Conservation (phyloP, 73 alveolate species). For the Urostyla sp. region DNA sequence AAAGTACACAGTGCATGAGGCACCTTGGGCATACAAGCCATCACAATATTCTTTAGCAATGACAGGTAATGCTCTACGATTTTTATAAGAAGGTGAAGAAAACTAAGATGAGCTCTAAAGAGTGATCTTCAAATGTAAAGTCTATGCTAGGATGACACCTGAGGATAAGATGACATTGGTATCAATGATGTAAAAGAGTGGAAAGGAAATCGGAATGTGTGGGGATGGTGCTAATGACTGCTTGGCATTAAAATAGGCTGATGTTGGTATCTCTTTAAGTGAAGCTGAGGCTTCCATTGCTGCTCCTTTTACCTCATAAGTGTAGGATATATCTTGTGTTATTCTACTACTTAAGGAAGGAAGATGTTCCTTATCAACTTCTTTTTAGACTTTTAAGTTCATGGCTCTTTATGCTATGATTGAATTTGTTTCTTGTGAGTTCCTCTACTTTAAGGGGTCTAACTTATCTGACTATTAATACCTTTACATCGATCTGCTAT, state of each 20-base stretch:
- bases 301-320: slow-evolving; percentile 90
- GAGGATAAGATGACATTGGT: slow-evolving; percentile 90
- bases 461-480: slow-evolving; percentile 56
- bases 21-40: neutral
- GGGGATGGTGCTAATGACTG: slow-evolving; percentile 98
- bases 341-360: slow-evolving; percentile 76
- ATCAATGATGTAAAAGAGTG: slow-evolving; percentile 67
- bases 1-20: neutral
- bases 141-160: slow-evolving; percentile 93
- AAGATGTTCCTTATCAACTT: slow-evolving; percentile 70
- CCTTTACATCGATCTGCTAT: slow-evolving; percentile 46
- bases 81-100: slow-evolving; percentile 37
- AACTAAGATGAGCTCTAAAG: slow-evolving; percentile 2
- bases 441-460: slow-evolving; percentile 58
- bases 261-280: slow-evolving; percentile 86
- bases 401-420: slow-evolving; percentile 77
- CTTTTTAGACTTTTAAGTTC: slow-evolving; percentile 68
- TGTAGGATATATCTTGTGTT: slow-evolving; percentile 87
- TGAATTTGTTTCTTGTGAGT: slow-evolving; percentile 59
- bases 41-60: slow-evolving; percentile 67
- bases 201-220: slow-evolving; percentile 85
- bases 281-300: slow-evolving; percentile 95
- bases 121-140: slow-evolving; percentile 76
- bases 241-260: slow-evolving; percentile 90
- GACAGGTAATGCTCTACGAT: slow-evolving; percentile 71